Evolutionary conservation across 2,329 filamentous ascomycete species (phyloP).

Genomic region (Fusarium mundagurra): DNA sequence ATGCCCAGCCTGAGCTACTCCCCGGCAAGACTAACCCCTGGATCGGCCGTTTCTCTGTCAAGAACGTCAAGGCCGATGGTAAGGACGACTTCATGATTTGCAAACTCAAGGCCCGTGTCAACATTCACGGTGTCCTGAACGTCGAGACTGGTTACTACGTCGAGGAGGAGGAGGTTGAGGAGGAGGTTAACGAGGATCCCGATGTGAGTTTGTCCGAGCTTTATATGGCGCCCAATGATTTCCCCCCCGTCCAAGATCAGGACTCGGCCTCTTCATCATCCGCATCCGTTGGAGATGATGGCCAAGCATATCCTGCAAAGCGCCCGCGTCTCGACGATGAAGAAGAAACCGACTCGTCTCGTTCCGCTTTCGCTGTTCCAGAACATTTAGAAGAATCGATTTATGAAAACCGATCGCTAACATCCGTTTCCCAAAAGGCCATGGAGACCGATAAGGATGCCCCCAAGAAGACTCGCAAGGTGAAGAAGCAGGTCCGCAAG

Average conservation of each 20-base stretch:
- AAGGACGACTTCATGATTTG: slow-evolving; percentile 99
- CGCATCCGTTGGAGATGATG: slow-evolving; percentile 28
- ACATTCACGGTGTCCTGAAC: slow-evolving; percentile 95
- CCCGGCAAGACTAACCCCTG: slow-evolving; percentile 92
- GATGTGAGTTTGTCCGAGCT: slow-evolving; percentile 68
- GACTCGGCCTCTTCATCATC: slow-evolving; percentile 17
- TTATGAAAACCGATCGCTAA: slow-evolving; percentile 40
- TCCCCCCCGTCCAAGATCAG: not conserved
- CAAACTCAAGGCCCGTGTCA: slow-evolving; percentile 97
- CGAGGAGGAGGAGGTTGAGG: slow-evolving; percentile 96
- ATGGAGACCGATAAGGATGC: slow-evolving; percentile 85
- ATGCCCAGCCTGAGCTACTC: slow-evolving; percentile 85
- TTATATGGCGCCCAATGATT: not conserved
- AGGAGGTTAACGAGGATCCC: slow-evolving; percentile 82
- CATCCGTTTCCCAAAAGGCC: slow-evolving; percentile 60
- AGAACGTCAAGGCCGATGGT: slow-evolving; percentile 92
- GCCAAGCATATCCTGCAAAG: slow-evolving; percentile 22
- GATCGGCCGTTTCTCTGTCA: slow-evolving; percentile 98
- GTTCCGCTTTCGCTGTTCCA: not conserved
- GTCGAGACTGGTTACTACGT: slow-evolving; percentile 98
- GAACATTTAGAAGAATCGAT: slow-evolving; percentile 3
- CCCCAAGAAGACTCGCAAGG: slow-evolving; percentile 91
- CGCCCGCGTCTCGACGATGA: slow-evolving; percentile 32
- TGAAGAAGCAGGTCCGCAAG: slow-evolving; percentile 99
- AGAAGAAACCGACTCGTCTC: not conserved